Base-by-base conservation (phyloP, 2,329 filamentous ascomycete genomes). In the Sclerotinia trifoliorum region DNA sequence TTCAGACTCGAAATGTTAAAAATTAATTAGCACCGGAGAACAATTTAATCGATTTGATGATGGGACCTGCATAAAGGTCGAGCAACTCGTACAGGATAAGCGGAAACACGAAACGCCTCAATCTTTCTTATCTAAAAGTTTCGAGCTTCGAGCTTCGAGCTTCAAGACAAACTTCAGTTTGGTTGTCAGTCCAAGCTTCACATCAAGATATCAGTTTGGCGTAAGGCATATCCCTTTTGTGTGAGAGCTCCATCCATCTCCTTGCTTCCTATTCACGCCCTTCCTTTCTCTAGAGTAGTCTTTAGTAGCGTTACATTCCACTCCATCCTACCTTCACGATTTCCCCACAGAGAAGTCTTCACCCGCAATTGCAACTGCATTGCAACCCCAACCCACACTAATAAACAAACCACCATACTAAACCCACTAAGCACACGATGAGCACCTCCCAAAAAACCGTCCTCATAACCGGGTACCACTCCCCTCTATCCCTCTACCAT, bases 391-490 rank as follows among this genome's bases (percentile, higher is more conserved):
- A 58, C 21, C 2, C 19, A 26, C 21, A 49, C 46, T 3, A 8
- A 19, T 5, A 48, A 21, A 48, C 32, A 19, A 39, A 39, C 39
- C n/a, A 15, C 55, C 21, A 57, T 42, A 57, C 32, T 57, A 57
- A 57, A 13, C 35, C n/a, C 42, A 24, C n/a, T 17, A 13, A 57
- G 32, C 35, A 48, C 44, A 49, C 13, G 19, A 61, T 61, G 58
- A n/a, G 26, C 3, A 24, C 55, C 39, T 42, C 39, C 24, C 32
- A 26, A 3, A 64, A 64, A 29, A 54, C 61, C 11, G 61, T 64
- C 15, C n/a, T 64, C 21, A 64, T 64, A 29, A 64, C 61, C 17
- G 61, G 61, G 61, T 64, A 26, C 21, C 39, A 42, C 39, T 42
- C 15, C 15, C 19, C 21, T n/a, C n/a, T n/a, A 2, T 2, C 19